Evolutionary conservation across 805 yeast species (phyloP).

Genomic region (Zygotorulaspora chibaensis): DNA sequence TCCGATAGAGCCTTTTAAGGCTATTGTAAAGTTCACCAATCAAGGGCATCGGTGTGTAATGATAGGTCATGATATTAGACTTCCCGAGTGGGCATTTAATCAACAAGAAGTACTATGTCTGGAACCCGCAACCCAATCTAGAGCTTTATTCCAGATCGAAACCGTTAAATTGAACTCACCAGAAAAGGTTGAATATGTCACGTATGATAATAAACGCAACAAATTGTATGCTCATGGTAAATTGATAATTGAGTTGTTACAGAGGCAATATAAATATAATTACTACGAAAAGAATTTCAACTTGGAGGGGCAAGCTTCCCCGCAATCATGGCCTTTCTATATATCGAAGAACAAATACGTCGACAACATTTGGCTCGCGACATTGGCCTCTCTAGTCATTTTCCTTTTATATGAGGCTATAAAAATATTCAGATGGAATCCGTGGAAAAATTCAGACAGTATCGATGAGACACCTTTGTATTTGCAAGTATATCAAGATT

Average conservation of each 20-base stretch:
- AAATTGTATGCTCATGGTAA: neutral
- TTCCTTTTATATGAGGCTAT: constrained; percentile 5
- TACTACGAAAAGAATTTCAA: constrained; percentile 17
- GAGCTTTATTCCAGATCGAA: constrained; percentile 75
- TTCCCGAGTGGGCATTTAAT: constrained; percentile 81
- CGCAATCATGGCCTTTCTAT: constrained; percentile 23
- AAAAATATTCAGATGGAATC: constrained; percentile 17
- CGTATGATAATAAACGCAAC: neutral
- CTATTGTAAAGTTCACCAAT: constrained; percentile 69
- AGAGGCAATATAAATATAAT: constrained; percentile 21
- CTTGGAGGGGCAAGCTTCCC: neutral
- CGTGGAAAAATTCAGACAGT: constrained; percentile 10
- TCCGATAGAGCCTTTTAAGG: constrained; percentile 50
- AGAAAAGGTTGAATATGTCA: constrained; percentile 2
- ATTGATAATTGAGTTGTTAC: constrained; percentile 11
- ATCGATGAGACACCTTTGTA: neutral
- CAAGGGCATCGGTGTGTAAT: constrained; percentile 63
- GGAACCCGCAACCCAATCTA: constrained; percentile 61
- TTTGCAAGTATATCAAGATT: constrained; percentile 13
- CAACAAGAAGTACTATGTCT: constrained; percentile 90
- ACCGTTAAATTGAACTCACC: constrained; percentile 15
- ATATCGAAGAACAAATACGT: constrained; percentile 3
- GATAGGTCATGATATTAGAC: constrained; percentile 62
- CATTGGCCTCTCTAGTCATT: constrained; percentile 12
- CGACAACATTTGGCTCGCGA: constrained; percentile 18